Evolutionary conservation across 2,329 filamentous ascomycete species (phyloP).

Genomic region (Phaeomoniella chlamydospora): DNA sequence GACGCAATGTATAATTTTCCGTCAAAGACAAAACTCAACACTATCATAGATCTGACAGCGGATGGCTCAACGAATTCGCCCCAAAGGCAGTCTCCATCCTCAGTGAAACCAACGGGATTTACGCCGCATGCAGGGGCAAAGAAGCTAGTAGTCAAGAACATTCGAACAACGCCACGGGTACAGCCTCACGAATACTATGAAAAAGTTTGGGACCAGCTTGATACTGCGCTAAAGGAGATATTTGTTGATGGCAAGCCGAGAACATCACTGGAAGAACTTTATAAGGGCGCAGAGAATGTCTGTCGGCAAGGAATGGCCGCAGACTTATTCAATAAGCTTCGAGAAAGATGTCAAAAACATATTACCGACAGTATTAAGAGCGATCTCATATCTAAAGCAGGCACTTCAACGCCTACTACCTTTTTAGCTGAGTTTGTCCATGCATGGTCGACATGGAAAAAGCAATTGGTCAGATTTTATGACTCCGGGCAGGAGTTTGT

Average conservation of each 20-base stretch:
- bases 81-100: background rate
- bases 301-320: constrained; percentile 65
- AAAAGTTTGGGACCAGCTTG: constrained; percentile 59
- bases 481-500: constrained; percentile 1
- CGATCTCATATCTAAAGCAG: constrained; percentile 40
- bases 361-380: constrained; percentile 40
- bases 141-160: constrained; percentile 87
- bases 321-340: constrained; percentile 52
- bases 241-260: constrained; percentile 50
- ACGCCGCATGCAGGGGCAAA: constrained; percentile 60
- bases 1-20: background rate
- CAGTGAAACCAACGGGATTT: background rate
- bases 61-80: background rate
- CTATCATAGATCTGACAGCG: background rate
- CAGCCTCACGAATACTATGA: constrained; percentile 67
- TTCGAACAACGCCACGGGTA: constrained; percentile 49
- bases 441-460: constrained; percentile 66
- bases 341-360: constrained; percentile 51
- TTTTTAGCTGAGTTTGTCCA: constrained; percentile 45
- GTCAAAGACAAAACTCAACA: background rate
- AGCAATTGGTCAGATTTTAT: constrained; percentile 48
- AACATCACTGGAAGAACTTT: constrained; percentile 77
- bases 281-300: constrained; percentile 80
- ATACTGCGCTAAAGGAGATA: constrained; percentile 56
- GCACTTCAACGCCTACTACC: constrained; percentile 44